Percentiles rank a stretch among this genome's conserved stretches.
Evolutionary conservation across 1,284 basidiomycete genomes (phyloP).

Genomic region (Pisolithus thermaeus): DNA sequence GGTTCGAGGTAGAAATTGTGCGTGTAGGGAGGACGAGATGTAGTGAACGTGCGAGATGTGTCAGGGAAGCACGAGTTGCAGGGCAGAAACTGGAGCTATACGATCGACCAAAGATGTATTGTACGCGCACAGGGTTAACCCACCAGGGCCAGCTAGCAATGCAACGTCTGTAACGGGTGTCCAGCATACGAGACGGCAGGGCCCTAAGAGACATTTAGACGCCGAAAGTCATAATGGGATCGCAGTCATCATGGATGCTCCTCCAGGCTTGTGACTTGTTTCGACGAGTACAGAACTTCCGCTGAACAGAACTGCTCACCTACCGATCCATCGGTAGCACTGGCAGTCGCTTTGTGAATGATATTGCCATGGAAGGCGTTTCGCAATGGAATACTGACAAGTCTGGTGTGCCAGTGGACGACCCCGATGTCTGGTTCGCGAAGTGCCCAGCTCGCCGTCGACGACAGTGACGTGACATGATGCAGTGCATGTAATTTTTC

Average conservation of each 20-base stretch:
- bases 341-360: conserved; percentile 66
- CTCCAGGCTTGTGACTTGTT: conserved; percentile 64
- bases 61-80: conserved; percentile 37
- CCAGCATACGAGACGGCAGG: not conserved
- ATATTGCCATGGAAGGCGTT: conserved; percentile 52
- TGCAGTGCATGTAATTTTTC: conserved; percentile 8
- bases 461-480: conserved; percentile 8
- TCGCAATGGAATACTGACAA: conserved; percentile 63
- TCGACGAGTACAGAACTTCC: not conserved
- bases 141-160: conserved; percentile 71
- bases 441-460: conserved; percentile 35
- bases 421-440: conserved; percentile 74
- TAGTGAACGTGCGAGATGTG: conserved; percentile 36
- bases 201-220: conserved; percentile 28
- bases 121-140: conserved; percentile 50
- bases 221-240: conserved; percentile 66
- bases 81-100: conserved; percentile 54
- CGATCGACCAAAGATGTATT: too few species aligned
- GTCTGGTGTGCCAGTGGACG: conserved; percentile 79
- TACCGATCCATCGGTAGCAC: conserved; percentile 63
- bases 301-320: not conserved
- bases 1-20: conserved; percentile 21
- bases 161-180: conserved; percentile 47
- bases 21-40: conserved; percentile 51
- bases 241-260: conserved; percentile 61